A percentile compares a stretch with the other conserved stretches of the same genome.
phyloP scores from a whole-genome alignment of 768 basidiomycete genomes.

The Pleurotus ostreatus region DNA sequence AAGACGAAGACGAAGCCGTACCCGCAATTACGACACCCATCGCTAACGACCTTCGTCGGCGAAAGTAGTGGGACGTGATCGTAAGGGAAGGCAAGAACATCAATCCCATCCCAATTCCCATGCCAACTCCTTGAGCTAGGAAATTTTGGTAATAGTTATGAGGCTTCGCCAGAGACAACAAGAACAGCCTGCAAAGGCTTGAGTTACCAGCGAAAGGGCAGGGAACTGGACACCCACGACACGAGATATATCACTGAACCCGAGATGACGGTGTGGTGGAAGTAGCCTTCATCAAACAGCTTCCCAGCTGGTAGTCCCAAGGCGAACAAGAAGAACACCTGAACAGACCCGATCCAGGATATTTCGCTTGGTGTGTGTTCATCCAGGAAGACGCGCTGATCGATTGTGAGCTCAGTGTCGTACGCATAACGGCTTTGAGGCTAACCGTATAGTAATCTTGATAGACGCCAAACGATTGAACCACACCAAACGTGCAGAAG shows the following conservation, averaged over 20 bases:
- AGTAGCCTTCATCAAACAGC: constrained; percentile 47
- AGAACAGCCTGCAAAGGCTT: constrained; percentile 33
- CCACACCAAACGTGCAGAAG: constrained; percentile 46
- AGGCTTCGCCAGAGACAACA: constrained; percentile 45
- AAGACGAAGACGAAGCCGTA: constrained; percentile 14
- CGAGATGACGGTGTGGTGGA: constrained; percentile 34
- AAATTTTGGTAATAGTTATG: constrained; percentile 49
- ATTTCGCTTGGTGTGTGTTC: constrained; percentile 38
- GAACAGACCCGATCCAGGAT: constrained; percentile 49
- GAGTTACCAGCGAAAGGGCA: neutral
- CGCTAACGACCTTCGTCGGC: constrained; percentile 40
- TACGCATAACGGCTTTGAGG: constrained; percentile 2
- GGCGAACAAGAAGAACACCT: constrained; percentile 45
- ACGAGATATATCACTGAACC: constrained; percentile 38
- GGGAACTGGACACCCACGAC: constrained; percentile 27
- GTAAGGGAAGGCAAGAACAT: constrained; percentile 50
- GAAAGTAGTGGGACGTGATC: constrained; percentile 53
- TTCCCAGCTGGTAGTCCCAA: constrained; percentile 40
- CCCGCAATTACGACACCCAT: constrained; percentile 55
- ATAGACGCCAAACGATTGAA: constrained; percentile 49
- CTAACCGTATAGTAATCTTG: constrained; percentile 48
- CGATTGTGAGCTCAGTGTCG: neutral
- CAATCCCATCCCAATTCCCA: constrained; percentile 53
- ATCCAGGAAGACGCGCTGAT: constrained; percentile 30
- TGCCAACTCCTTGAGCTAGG: constrained; percentile 51